Evolutionary conservation across 1,284 basidiomycete genomes (phyloP).

Genomic region (Athelia sp.): DNA sequence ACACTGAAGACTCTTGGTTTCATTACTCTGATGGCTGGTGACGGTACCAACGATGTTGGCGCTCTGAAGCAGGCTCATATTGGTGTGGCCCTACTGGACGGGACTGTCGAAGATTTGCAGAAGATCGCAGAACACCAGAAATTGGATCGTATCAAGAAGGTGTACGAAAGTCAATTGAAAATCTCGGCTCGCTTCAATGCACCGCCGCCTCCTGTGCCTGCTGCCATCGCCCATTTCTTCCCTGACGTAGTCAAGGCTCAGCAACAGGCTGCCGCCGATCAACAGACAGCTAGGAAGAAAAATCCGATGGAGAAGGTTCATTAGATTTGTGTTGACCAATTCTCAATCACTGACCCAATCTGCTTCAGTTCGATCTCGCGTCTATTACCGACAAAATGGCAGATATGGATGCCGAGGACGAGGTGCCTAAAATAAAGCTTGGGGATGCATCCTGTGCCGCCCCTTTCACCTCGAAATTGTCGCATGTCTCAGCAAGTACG

Average conservation of each 20-base stretch:
- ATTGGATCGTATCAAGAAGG: slow-evolving; percentile 87
- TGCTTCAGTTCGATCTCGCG: slow-evolving; percentile 86
- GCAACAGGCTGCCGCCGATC: slow-evolving; percentile 63
- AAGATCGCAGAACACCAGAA: slow-evolving; percentile 91
- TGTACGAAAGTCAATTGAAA: slow-evolving; percentile 90
- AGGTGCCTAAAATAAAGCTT: slow-evolving; percentile 94
- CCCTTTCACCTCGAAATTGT: slow-evolving; percentile 93
- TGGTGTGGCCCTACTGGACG: slow-evolving; percentile 89
- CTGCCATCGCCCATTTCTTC: slow-evolving; percentile 77
- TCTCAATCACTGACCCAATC: too few species aligned
- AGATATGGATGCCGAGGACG: slow-evolving; percentile 89
- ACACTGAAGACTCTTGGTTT: slow-evolving; percentile 86
- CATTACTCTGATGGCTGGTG: slow-evolving; percentile 92
- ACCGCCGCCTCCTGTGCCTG: slow-evolving; percentile 85
- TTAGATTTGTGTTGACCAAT: too few species aligned
- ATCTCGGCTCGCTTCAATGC: slow-evolving; percentile 88
- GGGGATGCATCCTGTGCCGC: slow-evolving; percentile 96
- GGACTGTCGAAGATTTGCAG: slow-evolving; percentile 85
- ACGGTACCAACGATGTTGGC: slow-evolving; percentile 96
- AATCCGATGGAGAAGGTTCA: slow-evolving; percentile 89
- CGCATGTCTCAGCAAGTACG: slow-evolving; percentile 88
- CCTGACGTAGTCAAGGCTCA: slow-evolving; percentile 91
- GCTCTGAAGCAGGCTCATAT: slow-evolving; percentile 96
- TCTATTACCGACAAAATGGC: slow-evolving; percentile 87
- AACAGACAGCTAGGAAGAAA: slow-evolving; percentile 61